Evolutionary conservation across 805 yeast genomes (phyloP), one percentile per base, ranked within the genome.

Genomic region (Candida ulmi): DNA sequence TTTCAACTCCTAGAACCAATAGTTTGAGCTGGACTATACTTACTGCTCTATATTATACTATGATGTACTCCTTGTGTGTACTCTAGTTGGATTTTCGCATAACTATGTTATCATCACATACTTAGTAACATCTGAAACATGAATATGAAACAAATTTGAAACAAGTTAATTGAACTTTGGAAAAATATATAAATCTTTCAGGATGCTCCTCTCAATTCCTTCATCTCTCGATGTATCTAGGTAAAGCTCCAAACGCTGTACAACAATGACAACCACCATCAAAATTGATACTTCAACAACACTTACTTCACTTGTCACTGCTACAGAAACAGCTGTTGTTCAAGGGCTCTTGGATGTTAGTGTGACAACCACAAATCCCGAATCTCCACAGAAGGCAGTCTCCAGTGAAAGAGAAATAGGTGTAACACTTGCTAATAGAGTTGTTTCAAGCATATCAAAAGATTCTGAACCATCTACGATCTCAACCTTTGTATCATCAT

Each of bases 271-370:
- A 15, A 39, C 44, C 5, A 42, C 46, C 5, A 11, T 40, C 5
- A 18, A 30, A 9, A 18, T 40, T n/a, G 28, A 35, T 8, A 6
- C 32, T 4, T 25, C 42, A 13, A 38, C 30, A 3, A 42, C 42
- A 3, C 11, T 36, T 2, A 40, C 44, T 5, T 36, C 39, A 3
- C 17, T 33, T 2, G 3, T 42, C 1, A 37, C 33, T n/a, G 27
- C 35, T n/a, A 42, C 44, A 12, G 29, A 42, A 27, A 40, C 46
- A 2, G 42, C 39, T 12, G 36, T 45, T 11, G 38, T 45, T 9
- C 41, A 42, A 29, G 48, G 44, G 2, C 27, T 45, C 8, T 11
- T 45, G 17, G 37, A 45, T 13, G 19, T 45, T 4, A 15, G 29
- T 8, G 19, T 44, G 13, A 17, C 33, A 15, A 19, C 35, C 4